Evolutionary conservation across 495 filamentous ascomycete genomes (phyloP).

Genomic region (Tuber calosporum): DNA sequence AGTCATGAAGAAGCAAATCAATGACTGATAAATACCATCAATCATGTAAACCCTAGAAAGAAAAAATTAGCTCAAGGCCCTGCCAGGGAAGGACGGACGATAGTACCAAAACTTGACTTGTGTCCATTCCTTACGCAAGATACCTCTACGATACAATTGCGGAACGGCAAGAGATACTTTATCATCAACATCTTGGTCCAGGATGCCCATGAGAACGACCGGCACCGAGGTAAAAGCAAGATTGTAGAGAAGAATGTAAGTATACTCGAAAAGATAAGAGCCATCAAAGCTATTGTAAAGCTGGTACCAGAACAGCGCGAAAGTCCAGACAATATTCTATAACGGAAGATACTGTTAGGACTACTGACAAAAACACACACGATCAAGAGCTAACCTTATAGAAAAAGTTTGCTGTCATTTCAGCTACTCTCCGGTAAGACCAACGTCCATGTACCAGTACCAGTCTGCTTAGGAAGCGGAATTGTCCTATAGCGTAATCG

Average conservation of each 20-base stretch:
- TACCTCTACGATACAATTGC: conserved; percentile 90
- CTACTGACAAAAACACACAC: conserved; percentile 5
- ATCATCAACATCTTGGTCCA: conserved; percentile 96
- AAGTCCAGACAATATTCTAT: conserved; percentile 95
- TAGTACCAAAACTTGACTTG: conserved; percentile 90
- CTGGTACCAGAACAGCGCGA: conserved; percentile 96
- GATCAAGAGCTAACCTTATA: conserved; percentile 61
- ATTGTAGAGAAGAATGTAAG: conserved; percentile 93
- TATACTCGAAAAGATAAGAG: conserved; percentile 94
- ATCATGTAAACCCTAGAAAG: conserved; percentile 75
- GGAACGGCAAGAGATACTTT: conserved; percentile 89
- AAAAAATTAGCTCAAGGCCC: conserved; percentile 42
- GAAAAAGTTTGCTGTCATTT: conserved; percentile 98
- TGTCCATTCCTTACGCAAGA: conserved; percentile 96
- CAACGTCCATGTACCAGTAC: conserved; percentile 94
- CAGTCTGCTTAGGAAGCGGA: conserved; percentile 84
- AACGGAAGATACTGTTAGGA: conserved; percentile 14
- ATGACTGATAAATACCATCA: conserved; percentile 89
- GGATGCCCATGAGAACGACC: conserved; percentile 90
- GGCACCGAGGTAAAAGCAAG: conserved; percentile 94
- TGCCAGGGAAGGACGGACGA: conserved; percentile 1
- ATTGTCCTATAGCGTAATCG: conserved; percentile 97
- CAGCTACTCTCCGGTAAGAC: conserved; percentile 86
- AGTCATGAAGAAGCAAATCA: conserved; percentile 87
- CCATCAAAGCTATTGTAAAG: conserved; percentile 93